Percentiles rank a stretch among this genome's conserved stretches.
phyloP scores from a whole-genome alignment of 75 land plant genomes.

The Pinus albicaulis region DNA sequence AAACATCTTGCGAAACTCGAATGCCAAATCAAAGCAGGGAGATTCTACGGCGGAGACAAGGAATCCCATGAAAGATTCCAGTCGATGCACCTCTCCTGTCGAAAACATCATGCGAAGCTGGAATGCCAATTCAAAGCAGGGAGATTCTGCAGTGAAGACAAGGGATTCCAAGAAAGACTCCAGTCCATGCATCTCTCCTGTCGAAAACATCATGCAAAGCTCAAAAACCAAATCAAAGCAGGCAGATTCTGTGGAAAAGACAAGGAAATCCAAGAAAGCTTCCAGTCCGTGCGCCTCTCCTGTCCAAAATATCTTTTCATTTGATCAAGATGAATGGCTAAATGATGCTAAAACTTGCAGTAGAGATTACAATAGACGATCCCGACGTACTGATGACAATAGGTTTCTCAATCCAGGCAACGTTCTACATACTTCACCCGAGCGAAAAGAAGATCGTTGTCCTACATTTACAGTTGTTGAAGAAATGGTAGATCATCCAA shows the following conservation, averaged over 20 bases:
- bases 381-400: background rate
- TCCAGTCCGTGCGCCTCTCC: too few relatives aligned
- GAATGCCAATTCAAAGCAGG: too few relatives aligned
- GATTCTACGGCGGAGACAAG: too few relatives aligned
- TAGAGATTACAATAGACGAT: background rate
- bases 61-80: too few relatives aligned
- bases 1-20: too few relatives aligned
- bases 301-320: background rate
- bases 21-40: too few relatives aligned
- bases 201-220: background rate
- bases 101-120: too few relatives aligned
- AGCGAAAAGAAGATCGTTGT: background rate
- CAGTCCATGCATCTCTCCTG: too few relatives aligned
- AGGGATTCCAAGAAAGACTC: background rate
- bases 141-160: too few relatives aligned
- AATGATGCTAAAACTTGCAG: background rate
- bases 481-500: background rate
- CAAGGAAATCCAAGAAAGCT: background rate
- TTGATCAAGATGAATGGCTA: background rate
- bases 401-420: background rate
- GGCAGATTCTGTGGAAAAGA: too few relatives aligned
- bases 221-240: too few relatives aligned
- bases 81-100: too few relatives aligned
- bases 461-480: background rate
- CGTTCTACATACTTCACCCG: background rate